These are phyloP conservation scores for Paraphaeosphaeria minitans DNA, from an alignment of 2,329 filamentous ascomycete species.

Conservation along the genomic window DNA sequence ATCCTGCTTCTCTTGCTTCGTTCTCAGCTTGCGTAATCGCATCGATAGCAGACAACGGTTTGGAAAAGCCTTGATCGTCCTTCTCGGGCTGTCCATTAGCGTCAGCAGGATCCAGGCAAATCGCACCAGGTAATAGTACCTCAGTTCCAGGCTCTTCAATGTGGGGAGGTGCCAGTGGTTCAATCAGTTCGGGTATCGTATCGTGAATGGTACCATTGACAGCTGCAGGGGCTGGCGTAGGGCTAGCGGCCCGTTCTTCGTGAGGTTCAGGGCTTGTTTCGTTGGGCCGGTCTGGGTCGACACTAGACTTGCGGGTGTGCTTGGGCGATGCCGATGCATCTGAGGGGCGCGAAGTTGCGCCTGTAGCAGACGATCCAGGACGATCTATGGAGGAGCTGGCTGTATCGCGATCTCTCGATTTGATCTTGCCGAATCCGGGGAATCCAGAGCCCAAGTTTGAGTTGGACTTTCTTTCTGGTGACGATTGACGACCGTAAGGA, in stretches of 20 bases:
- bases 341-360: constrained; percentile 33
- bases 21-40: constrained; percentile 72
- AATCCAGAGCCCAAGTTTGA: constrained; percentile 63
- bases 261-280: constrained; percentile 34
- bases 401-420: constrained; percentile 65
- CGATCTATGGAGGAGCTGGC: constrained; percentile 42
- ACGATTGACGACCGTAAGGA: constrained; percentile 46
- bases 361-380: constrained; percentile 41
- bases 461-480: constrained; percentile 58
- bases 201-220: constrained; percentile 42
- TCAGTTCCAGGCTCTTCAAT: constrained; percentile 33
- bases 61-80: constrained; percentile 76
- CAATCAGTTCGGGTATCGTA: constrained; percentile 44
- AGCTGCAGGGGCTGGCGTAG: constrained; percentile 17
- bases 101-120: constrained; percentile 11
- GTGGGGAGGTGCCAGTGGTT: constrained; percentile 40
- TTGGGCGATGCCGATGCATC: constrained; percentile 43
- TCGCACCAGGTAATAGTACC: constrained; percentile 18
- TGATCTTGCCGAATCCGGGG: constrained; percentile 67
- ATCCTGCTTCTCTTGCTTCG: constrained; percentile 68
- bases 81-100: constrained; percentile 51
- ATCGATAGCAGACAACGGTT: constrained; percentile 67
- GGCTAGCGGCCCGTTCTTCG: constrained; percentile 19
- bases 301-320: constrained; percentile 30
- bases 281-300: constrained; percentile 39